Conservation (phyloP, 352 stramenopile genomes). For the Phytophthora citricola region DNA sequence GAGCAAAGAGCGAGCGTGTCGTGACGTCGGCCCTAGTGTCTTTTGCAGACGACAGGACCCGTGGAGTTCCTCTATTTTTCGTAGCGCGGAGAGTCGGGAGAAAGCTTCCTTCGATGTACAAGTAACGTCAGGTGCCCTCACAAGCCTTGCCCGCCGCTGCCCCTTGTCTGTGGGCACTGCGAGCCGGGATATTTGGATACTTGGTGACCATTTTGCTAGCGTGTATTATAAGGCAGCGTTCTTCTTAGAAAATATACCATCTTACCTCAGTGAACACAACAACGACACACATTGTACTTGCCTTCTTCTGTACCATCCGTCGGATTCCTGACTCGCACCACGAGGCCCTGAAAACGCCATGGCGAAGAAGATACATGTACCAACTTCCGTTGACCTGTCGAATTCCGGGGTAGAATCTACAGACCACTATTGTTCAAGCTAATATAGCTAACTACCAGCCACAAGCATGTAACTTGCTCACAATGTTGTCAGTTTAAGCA, state of each 20-base stretch:
- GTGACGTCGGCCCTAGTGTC: constrained; percentile 37
- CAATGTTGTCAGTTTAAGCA: no score
- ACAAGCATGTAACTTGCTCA: no score
- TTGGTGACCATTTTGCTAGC: constrained; percentile 75
- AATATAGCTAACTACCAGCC: no score
- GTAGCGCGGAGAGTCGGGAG: constrained; percentile 64
- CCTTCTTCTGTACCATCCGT: no score
- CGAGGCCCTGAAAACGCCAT: no score
- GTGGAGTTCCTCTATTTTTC: constrained; percentile 51
- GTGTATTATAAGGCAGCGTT: constrained; percentile 81
- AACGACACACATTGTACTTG: background rate
- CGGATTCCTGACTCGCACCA: no score
- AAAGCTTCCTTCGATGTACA: constrained; percentile 83
- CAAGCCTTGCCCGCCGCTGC: constrained; percentile 48
- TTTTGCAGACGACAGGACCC: constrained; percentile 36
- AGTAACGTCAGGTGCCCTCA: constrained; percentile 67
- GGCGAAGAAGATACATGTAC: no score
- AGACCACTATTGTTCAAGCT: no score
- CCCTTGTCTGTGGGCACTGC: constrained; percentile 34
- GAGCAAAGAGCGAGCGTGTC: constrained; percentile 44
- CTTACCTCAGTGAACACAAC: constrained; percentile 34
- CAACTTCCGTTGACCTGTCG: no score
- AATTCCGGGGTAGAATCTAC: no score
- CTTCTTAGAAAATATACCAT: constrained; percentile 74
- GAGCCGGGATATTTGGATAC: constrained; percentile 47